Conservation (phyloP, 768 basidiomycete species). For the Boletus pseudo-olivaceus region DNA sequence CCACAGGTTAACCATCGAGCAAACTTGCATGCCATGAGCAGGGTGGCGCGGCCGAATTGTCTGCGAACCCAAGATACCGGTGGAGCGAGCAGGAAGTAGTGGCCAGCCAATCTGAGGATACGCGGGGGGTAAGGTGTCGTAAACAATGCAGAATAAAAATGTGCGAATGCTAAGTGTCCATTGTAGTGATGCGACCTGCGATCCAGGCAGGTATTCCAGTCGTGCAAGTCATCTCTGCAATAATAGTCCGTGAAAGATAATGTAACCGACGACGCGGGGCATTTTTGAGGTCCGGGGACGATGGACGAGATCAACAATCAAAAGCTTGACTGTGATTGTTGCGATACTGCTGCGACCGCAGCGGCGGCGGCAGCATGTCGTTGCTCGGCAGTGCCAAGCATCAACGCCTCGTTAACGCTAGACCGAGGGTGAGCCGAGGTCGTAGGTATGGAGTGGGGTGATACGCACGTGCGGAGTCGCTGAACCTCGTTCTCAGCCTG, state of each 20-base stretch:
- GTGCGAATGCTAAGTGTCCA: slow-evolving; percentile 39
- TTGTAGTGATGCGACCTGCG: slow-evolving; percentile 54
- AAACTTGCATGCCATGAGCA: slow-evolving; percentile 30
- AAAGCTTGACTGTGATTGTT: slow-evolving; percentile 38
- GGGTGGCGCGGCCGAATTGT: slow-evolving; percentile 56
- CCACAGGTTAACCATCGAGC: slow-evolving; percentile 41
- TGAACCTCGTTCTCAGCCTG: slow-evolving; percentile 77
- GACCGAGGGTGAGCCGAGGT: background rate
- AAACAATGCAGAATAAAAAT: slow-evolving; percentile 42
- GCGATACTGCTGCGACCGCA: slow-evolving; percentile 51
- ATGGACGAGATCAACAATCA: slow-evolving; percentile 37
- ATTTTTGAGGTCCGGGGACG: slow-evolving; percentile 22
- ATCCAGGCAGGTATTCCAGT: slow-evolving; percentile 54
- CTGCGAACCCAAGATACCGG: slow-evolving; percentile 19
- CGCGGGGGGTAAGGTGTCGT: slow-evolving; percentile 30
- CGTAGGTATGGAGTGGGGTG: background rate
- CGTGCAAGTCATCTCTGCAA: slow-evolving; percentile 37
- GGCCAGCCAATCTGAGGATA: slow-evolving; percentile 23
- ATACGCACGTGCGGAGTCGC: slow-evolving; percentile 60
- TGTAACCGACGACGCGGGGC: slow-evolving; percentile 29
- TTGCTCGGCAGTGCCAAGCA: slow-evolving; percentile 80
- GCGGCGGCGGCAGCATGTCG: slow-evolving; percentile 56
- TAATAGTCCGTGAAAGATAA: slow-evolving; percentile 38
- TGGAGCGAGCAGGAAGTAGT: slow-evolving; percentile 7
- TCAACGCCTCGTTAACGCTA: slow-evolving; percentile 84